Conservation (phyloP, 441 rosid genomes). For the Breynia disticha region DNA sequence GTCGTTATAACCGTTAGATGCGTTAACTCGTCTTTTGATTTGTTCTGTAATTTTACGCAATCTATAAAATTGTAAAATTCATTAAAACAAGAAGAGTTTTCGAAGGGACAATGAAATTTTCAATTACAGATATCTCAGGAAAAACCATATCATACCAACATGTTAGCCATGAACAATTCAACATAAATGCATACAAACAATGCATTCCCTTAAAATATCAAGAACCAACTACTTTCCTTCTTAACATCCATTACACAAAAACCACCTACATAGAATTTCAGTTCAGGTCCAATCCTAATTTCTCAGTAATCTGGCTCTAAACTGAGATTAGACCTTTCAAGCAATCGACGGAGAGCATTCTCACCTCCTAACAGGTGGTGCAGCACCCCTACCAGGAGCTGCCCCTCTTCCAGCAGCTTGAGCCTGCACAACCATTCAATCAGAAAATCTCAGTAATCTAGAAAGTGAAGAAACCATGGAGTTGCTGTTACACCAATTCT, state of each 20-base stretch:
- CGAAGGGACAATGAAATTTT: too few species aligned
- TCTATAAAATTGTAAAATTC: too few species aligned
- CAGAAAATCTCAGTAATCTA: not conserved
- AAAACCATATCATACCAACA: not conserved
- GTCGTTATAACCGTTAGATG: too few species aligned
- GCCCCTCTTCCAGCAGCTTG: conserved; percentile 75
- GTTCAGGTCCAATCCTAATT: conserved; percentile 10
- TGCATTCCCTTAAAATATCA: not conserved
- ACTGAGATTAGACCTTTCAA: conserved; percentile 4
- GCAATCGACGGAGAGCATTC: not conserved
- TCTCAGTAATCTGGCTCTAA: conserved; percentile 4
- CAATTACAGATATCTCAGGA: too few species aligned
- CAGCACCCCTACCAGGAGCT: conserved; percentile 66
- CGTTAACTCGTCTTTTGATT: too few species aligned
- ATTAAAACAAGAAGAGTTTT: too few species aligned
- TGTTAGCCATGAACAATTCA: not conserved
- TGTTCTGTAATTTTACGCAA: too few species aligned
- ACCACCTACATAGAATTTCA: conserved; percentile 1
- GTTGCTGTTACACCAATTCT: not conserved
- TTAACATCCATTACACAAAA: conserved; percentile 1
- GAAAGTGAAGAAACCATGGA: not conserved
- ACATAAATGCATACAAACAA: too few species aligned
- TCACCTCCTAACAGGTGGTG: conserved; percentile 70
- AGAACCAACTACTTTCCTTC: conserved; percentile 1
- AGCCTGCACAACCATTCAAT: conserved; percentile 32